Percentiles rank a stretch among this genome's conserved stretches.
Evolutionary conservation across 805 yeast species (phyloP).

Genomic region (Isabelozyma gotoi): DNA sequence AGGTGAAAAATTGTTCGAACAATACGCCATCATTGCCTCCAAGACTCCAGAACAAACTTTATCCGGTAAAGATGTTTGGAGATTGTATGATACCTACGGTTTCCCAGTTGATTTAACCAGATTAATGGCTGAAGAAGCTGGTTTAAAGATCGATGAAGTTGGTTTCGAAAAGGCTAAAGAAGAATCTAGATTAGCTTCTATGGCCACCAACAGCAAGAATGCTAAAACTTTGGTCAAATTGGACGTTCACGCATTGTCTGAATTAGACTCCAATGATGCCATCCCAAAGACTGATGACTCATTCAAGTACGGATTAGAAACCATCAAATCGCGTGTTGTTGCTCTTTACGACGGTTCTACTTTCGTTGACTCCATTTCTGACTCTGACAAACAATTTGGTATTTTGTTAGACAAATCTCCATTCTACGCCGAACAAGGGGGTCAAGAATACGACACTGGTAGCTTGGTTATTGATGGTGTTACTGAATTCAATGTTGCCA

Average conservation of each 20-base stretch:
- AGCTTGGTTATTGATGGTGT: slow-evolving; percentile 83
- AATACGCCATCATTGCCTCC: slow-evolving; percentile 82
- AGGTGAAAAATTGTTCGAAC: slow-evolving; percentile 95
- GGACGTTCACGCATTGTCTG: slow-evolving; percentile 87
- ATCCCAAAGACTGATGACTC: slow-evolving; percentile 84
- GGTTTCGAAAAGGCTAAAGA: slow-evolving; percentile 90
- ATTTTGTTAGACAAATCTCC: slow-evolving; percentile 85
- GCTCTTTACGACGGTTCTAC: slow-evolving; percentile 67
- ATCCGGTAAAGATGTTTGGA: slow-evolving; percentile 96
- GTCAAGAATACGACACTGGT: slow-evolving; percentile 97
- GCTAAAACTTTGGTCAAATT: slow-evolving; percentile 68
- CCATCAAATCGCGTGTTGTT: slow-evolving; percentile 65
- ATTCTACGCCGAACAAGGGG: slow-evolving; percentile 99
- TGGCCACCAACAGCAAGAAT: slow-evolving; percentile 68
- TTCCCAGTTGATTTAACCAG: slow-evolving; percentile 98
- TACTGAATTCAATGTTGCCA: slow-evolving; percentile 84
- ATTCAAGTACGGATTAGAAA: slow-evolving; percentile 71
- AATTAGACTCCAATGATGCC: slow-evolving; percentile 55
- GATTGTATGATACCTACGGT: slow-evolving; percentile 97
- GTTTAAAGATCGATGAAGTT: slow-evolving; percentile 84
- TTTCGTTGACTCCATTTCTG: slow-evolving; percentile 51
- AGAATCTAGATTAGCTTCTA: slow-evolving; percentile 92
- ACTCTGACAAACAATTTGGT: slow-evolving; percentile 60
- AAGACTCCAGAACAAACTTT: slow-evolving; percentile 72
- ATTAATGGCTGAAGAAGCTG: slow-evolving; percentile 98